phyloP scores from a whole-genome alignment of 1,139 yeast species.

The Yamadazyma dushanensis region DNA sequence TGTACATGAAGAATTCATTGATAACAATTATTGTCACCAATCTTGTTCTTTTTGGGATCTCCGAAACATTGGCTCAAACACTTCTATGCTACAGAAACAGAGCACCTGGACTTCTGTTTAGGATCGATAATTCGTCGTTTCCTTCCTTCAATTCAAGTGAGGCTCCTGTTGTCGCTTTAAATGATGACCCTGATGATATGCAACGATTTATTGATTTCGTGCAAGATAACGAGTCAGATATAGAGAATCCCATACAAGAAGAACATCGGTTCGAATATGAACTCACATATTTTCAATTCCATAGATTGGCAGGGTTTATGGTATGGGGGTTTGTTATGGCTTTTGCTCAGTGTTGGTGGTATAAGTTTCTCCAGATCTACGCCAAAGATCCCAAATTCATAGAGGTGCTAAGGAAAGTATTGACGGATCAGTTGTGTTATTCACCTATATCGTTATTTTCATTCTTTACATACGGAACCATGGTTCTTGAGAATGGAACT shows the following conservation, averaged over 20 bases:
- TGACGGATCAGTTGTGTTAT: constrained; percentile 86
- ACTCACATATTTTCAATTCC: constrained; percentile 56
- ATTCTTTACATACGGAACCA: constrained; percentile 83
- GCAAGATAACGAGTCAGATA: constrained; percentile 20
- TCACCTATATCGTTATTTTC: constrained; percentile 82
- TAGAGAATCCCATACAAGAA: background rate
- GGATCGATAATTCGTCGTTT: constrained; percentile 18
- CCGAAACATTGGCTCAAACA: constrained; percentile 87
- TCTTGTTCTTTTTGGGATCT: constrained; percentile 77
- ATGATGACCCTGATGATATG: constrained; percentile 14
- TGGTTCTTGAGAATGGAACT: constrained; percentile 75
- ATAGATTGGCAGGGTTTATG: constrained; percentile 77
- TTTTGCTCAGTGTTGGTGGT: constrained; percentile 88
- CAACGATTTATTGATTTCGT: constrained; percentile 39
- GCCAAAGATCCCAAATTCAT: constrained; percentile 79
- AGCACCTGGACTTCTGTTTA: constrained; percentile 24
- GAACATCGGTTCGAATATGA: constrained; percentile 9
- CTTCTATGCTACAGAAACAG: constrained; percentile 38
- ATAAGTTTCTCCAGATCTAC: constrained; percentile 76
- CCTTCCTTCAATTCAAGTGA: constrained; percentile 18
- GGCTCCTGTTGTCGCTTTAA: too few relatives aligned
- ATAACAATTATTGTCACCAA: constrained; percentile 84
- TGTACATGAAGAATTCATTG: constrained; percentile 67
- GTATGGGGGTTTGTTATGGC: constrained; percentile 86
- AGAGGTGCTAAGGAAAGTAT: constrained; percentile 79